Conservation (phyloP, 192 early-diverging fungal genomes). For the Entophlyctis luteolus region DNA sequence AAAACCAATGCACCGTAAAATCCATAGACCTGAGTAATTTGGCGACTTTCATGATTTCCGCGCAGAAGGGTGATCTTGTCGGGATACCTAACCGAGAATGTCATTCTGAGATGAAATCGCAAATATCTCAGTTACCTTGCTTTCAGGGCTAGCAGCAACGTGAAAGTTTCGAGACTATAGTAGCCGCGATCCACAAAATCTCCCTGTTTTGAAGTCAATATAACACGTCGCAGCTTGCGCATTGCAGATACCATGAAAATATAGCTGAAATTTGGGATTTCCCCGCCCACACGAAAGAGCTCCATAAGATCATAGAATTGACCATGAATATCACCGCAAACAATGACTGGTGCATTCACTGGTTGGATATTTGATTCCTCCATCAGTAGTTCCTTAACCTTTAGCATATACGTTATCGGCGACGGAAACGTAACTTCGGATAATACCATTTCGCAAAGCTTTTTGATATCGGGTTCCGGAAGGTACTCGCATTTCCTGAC, state of each 20-base stretch:
- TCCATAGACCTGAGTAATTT: conserved; percentile 96
- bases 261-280: conserved; percentile 89
- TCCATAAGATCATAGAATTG: conserved; percentile 97
- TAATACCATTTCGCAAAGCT: conserved; percentile 93
- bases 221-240: neutral
- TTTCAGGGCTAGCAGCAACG: conserved; percentile 87
- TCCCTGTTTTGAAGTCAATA: conserved; percentile 54
- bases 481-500: conserved; percentile 91
- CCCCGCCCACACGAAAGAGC: conserved; percentile 92
- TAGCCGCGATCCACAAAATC: conserved; percentile 99
- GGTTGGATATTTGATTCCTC: conserved; percentile 99
- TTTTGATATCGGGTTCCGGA: conserved; percentile 92
- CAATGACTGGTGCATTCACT: conserved; percentile 93
- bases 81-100: conserved; percentile 66
- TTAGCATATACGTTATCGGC: neutral
- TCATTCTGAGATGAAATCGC: neutral
- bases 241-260: conserved; percentile 87
- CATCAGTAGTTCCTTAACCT: conserved; percentile 95
- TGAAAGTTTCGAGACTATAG: conserved; percentile 95
- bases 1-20: conserved; percentile 79
- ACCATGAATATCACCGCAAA: conserved; percentile 92
- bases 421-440: conserved; percentile 1
- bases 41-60: conserved; percentile 95
- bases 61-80: conserved; percentile 92
- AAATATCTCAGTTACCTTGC: conserved; percentile 59